Evolutionary conservation across 129 eudicot species (phyloP), one percentile per base, ranked within the genome.

Genomic region (Escallonia rubra): DNA sequence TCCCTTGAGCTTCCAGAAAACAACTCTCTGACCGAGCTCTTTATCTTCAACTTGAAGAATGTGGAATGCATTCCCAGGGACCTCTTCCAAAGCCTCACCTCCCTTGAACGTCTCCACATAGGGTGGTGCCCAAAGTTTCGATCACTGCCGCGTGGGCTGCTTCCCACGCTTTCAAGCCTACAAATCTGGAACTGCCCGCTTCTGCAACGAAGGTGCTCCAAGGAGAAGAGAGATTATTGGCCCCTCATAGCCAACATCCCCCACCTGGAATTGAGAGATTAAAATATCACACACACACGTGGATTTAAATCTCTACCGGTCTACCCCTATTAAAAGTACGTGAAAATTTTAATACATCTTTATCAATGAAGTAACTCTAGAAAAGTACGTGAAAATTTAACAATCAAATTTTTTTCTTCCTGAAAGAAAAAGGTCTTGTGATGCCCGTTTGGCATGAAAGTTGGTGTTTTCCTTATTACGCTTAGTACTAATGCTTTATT

Each of bases 11-110:
- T 23, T 62, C 51, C 63, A 52, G 41, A 69, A 15, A 70, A 70
- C 40, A 41, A n/a, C 3, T 63, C 71, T 70, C 71, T 76, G 55
- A 41, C 47, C 12, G 0, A 0, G 4, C 57, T 70, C 7, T 0
- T 0, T 1, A 47, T 76, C 43, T 0, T 0, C 0, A 10, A 0
- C 0, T 59, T 58, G 46, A 5, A 43, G 42, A 41, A 76, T 46
- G 6, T 76, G 63, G 53, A 69, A 48, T 43, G 50, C 5, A 1
- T 53, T 53, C 46, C 59, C 43, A 8, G 10, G 61, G 70, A 65
- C 41, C n/a, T n/a, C n/a, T 39, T 75, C 15, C 39, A 62, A 68
- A 59, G 63, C 53, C 70, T 75, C 46, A 68, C 70, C 34, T 75
- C 75, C 52, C 65, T 75, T 50, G 39, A 55, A 53, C 5, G 1